These are phyloP conservation scores for Eimeria acervulina DNA, from an alignment of 169 alveolate genomes.

Conservation along the genomic window DNA sequence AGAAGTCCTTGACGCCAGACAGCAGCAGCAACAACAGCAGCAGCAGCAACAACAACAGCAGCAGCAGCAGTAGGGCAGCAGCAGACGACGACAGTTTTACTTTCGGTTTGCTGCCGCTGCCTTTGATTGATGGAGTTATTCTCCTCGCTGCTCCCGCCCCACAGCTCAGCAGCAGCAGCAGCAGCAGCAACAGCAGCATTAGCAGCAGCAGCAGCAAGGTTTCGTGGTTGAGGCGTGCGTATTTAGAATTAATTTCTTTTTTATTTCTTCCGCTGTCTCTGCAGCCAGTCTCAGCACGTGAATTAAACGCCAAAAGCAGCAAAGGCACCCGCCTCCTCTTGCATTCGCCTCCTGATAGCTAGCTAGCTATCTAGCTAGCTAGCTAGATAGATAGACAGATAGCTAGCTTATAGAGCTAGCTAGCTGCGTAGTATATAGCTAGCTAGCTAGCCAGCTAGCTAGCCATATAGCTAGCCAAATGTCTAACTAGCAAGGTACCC, in stretches of 20 bases:
- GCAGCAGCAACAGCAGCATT: conserved; percentile 53
- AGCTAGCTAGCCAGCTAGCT: too few relatives aligned
- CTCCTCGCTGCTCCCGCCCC: conserved; percentile 39
- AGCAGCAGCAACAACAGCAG: background rate
- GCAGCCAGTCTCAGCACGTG: background rate
- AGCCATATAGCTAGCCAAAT: too few relatives aligned
- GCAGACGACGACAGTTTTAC: conserved; percentile 25
- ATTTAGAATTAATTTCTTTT: background rate
- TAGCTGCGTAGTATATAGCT: too few relatives aligned
- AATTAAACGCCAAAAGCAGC: background rate
- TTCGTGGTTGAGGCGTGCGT: background rate
- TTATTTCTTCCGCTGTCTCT: background rate
- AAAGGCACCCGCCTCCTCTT: background rate
- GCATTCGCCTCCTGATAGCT: background rate
- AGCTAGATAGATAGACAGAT: background rate
- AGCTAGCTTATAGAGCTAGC: conserved; percentile 26
- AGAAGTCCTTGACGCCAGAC: background rate
- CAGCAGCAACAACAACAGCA: background rate
- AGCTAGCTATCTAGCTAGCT: conserved; percentile 21
- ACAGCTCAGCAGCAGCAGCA: background rate
- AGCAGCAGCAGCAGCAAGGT: conserved; percentile 12
- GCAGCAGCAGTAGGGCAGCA: background rate
- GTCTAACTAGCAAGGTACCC: too few relatives aligned
- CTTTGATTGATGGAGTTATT: conserved; percentile 15
- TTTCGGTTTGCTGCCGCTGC: conserved; percentile 48